Conservation (phyloP, 176 grass and related monocot species). For the Tuctoria greenei region DNA sequence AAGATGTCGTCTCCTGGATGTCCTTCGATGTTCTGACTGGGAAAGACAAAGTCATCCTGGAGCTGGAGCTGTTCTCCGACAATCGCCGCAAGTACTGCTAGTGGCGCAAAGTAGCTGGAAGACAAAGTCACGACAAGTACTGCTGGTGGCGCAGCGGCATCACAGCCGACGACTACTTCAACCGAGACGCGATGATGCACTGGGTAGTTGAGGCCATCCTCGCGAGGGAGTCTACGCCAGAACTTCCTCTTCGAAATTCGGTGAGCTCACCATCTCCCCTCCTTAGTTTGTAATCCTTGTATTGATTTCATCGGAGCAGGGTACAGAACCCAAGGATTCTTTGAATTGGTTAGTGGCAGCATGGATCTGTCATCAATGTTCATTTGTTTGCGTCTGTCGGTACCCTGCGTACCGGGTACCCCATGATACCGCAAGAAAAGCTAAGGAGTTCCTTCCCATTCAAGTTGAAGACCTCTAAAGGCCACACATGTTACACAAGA, state of each 20-base stretch:
- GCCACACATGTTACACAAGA: no score
- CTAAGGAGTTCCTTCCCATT: no score
- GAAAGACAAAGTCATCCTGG: not conserved
- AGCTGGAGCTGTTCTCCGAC: no score
- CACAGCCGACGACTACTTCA: not conserved
- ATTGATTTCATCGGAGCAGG: not conserved
- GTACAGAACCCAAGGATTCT: not conserved
- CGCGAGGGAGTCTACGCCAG: not conserved
- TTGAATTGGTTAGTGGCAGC: not conserved
- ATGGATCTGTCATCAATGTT: no score
- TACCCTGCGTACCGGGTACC: no score
- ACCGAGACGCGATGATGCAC: not conserved
- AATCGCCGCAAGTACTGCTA: no score
- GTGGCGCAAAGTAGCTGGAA: no score
- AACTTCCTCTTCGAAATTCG: not conserved
- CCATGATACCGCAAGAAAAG: no score
- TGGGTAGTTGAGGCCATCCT: not conserved
- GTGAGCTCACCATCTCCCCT: not conserved
- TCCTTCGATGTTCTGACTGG: not conserved
- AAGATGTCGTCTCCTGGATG: not conserved
- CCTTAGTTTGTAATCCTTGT: not conserved
- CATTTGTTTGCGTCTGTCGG: no score
- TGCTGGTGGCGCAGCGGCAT: not conserved
- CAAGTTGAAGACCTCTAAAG: no score
- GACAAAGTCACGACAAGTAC: no score